Evolutionary conservation across 2,329 filamentous ascomycete species (phyloP).

Genomic region (Cordyceps tenuipes): DNA sequence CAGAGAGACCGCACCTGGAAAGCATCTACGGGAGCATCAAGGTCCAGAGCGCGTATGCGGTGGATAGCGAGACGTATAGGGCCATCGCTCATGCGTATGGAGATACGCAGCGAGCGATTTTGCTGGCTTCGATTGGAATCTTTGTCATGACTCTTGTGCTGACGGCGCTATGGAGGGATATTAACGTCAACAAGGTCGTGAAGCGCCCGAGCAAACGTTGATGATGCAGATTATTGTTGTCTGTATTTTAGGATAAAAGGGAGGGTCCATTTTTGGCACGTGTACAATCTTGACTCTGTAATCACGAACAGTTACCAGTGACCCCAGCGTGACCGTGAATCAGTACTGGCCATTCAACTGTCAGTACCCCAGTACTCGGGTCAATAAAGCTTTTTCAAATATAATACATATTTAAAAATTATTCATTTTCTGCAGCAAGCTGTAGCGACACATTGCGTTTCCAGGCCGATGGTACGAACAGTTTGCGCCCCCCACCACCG

Average conservation of each 20-base stretch:
- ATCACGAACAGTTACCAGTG: no score
- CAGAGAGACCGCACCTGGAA: conserved; percentile 23
- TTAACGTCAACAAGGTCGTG: conserved; percentile 28
- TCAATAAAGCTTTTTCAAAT: no score
- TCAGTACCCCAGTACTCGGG: no score
- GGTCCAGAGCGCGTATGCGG: conserved; percentile 44
- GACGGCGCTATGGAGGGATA: conserved; percentile 39
- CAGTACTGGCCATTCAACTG: no score
- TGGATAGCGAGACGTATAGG: conserved; percentile 39
- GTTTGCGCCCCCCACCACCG: no score
- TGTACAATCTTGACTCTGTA: background rate
- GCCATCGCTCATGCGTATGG: conserved; percentile 56
- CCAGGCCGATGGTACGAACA: no score
- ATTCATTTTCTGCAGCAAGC: no score
- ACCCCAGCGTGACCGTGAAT: no score
- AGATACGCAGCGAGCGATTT: conserved; percentile 42
- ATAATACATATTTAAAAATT: no score
- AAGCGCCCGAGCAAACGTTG: background rate
- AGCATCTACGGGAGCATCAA: conserved; percentile 40
- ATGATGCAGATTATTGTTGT: background rate
- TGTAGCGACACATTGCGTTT: no score
- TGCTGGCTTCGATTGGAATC: conserved; percentile 38
- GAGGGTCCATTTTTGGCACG: background rate
- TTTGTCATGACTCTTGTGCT: conserved; percentile 29
- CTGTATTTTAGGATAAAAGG: background rate